Evolutionary conservation across 1,284 basidiomycete genomes (phyloP), one percentile per base, ranked within the genome.

Genomic region (Fomitopsis betulina): DNA sequence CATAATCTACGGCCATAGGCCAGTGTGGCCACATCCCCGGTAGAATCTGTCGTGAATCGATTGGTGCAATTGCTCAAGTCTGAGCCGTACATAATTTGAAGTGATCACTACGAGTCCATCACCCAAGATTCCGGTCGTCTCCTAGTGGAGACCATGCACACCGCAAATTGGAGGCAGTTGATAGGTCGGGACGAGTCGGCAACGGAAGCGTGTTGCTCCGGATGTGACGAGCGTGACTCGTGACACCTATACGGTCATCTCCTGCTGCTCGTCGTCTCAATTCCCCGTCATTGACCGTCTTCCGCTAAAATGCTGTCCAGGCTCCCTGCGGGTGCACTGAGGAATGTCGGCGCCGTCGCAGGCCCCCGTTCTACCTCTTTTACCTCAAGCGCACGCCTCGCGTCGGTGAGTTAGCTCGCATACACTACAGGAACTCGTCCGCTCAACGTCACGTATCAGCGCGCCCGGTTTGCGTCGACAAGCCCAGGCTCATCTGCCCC

Each of bases 401-500:
- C 74, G 57, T 75, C 78, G 67, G 85, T 86, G 67, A 61, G 72
- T 68, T 53, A 53, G 53, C 49, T 56, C 58, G n/a, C 47, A 38
- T 52, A 35, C 53, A 13, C 50, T 35, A 45, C 57, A 38, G 19
- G 51, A n/a, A 27, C 30, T 32, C 39, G 7, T 33, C 25, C 50
- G 51, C 57, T 67, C 62, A 68, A 61, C 61, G 51, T 57, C 55
- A 57, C 60, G 60, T 65, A 50, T 55, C 59, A 73, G 68, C 76
- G 86, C 80, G 85, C 79, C 72, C 87, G 89, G 62, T 86, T 84
- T 76, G 82, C 84, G 61, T 91, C 88, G 53, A 79, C 87, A 42
- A 75, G 75, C 60, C 69, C 49, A 27, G 33, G 49, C 49, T 37
- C 76, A 60, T 76, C 81, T 38, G 77, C 84, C 53, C 79, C 83